Percentiles rank a stretch among this genome's conserved stretches.
These are phyloP conservation scores for Obba rivulosa DNA, from an alignment of 768 basidiomycete genomes.

Conservation along the genomic window DNA sequence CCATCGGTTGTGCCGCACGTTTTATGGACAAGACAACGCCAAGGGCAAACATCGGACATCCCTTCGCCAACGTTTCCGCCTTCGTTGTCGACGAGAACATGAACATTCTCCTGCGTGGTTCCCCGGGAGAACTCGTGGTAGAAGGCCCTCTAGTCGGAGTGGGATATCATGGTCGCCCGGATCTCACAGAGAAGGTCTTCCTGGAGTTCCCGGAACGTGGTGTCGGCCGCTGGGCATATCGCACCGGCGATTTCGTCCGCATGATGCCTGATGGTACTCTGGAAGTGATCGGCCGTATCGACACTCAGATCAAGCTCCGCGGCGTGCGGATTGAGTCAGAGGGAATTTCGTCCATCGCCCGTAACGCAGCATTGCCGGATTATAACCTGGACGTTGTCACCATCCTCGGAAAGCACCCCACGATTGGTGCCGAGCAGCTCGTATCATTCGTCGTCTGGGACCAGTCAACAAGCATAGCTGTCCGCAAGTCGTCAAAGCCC, in stretches of 20 bases:
- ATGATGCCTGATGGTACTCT: slow-evolving; percentile 46
- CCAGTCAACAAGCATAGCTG: slow-evolving; percentile 28
- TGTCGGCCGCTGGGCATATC: slow-evolving; percentile 34
- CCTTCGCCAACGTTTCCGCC: slow-evolving; percentile 30
- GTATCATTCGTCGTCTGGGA: slow-evolving; percentile 44
- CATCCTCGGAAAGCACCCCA: slow-evolving; percentile 37
- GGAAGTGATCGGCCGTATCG: slow-evolving; percentile 46
- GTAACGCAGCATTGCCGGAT: slow-evolving; percentile 24
- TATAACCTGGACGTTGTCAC: slow-evolving; percentile 34
- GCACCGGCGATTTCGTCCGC: slow-evolving; percentile 45
- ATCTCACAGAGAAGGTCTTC: slow-evolving; percentile 41
- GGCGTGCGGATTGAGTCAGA: slow-evolving; percentile 52
- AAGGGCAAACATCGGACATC: slow-evolving; percentile 38
- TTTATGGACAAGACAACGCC: slow-evolving; percentile 35
- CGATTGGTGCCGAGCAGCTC: slow-evolving; percentile 39
- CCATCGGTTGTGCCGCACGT: slow-evolving; percentile 46
- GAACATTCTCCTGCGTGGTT: slow-evolving; percentile 38
- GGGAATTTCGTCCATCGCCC: slow-evolving; percentile 43
- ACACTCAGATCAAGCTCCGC: slow-evolving; percentile 46
- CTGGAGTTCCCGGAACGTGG: slow-evolving; percentile 37
- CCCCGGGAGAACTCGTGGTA: slow-evolving; percentile 44
- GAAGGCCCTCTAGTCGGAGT: slow-evolving; percentile 45
- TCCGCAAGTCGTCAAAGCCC: slow-evolving; percentile 30
- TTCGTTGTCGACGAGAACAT: slow-evolving; percentile 40
- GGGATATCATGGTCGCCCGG: slow-evolving; percentile 42